Conservation (phyloP, 306 rosid genomes). For the Ormosia emarginata region DNA sequence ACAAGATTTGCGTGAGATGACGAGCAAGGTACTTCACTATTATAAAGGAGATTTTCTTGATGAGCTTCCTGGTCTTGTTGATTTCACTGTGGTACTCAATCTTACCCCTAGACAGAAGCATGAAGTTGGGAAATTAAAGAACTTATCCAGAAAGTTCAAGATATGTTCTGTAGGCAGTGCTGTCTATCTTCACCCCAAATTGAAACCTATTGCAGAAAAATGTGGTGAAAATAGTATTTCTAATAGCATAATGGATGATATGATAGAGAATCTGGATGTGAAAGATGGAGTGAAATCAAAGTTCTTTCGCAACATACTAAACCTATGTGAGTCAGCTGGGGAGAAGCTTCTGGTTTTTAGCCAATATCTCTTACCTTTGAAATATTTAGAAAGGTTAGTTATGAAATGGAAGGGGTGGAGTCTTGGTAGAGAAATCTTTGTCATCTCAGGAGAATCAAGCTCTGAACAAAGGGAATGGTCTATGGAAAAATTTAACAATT, state of each 20-base stretch:
- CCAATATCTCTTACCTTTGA: slow-evolving; percentile 82
- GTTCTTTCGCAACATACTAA: slow-evolving; percentile 64
- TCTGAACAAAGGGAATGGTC: slow-evolving; percentile 70
- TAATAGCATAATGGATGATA: slow-evolving; percentile 57
- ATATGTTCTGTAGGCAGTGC: slow-evolving; percentile 75
- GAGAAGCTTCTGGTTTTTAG: slow-evolving; percentile 93
- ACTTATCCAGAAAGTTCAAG: slow-evolving; percentile 56
- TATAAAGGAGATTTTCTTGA: slow-evolving; percentile 95
- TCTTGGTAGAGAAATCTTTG: slow-evolving; percentile 68
- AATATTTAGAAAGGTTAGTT: slow-evolving; percentile 73
- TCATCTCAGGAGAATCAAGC: slow-evolving; percentile 79
- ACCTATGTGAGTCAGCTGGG: slow-evolving; percentile 59
- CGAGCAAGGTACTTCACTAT: slow-evolving; percentile 78
- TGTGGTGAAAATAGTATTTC: slow-evolving; percentile 36
- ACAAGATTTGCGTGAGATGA: slow-evolving; percentile 93
- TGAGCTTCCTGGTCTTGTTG: slow-evolving; percentile 92
- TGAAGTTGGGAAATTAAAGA: slow-evolving; percentile 50
- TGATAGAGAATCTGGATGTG: slow-evolving; percentile 46
- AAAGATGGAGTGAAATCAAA: slow-evolving; percentile 83
- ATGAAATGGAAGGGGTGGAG: slow-evolving; percentile 69
- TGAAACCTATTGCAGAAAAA: slow-evolving; percentile 52
- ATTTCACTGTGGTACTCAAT: slow-evolving; percentile 70
- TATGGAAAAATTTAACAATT: slow-evolving; percentile 78
- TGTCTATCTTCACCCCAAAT: slow-evolving; percentile 71
- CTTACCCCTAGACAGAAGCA: slow-evolving; percentile 60